Conservation (phyloP, 2,329 filamentous ascomycete species). For the Botrytis byssoidea region DNA sequence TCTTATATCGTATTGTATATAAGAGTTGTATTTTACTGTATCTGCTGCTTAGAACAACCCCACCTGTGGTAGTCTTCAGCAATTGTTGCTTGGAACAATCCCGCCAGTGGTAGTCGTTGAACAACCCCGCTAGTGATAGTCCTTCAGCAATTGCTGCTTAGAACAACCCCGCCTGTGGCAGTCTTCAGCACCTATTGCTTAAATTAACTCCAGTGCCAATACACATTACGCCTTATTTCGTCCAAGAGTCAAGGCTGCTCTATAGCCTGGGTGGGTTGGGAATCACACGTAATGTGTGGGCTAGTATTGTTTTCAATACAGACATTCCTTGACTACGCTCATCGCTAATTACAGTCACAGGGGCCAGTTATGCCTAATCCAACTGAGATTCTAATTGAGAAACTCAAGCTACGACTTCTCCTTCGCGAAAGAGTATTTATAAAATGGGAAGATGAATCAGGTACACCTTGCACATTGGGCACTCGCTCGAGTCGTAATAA, state of each 20-base stretch:
- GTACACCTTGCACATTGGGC: neutral
- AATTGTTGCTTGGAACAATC: neutral
- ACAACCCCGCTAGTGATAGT: neutral
- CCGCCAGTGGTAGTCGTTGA: neutral
- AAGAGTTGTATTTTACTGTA: neutral
- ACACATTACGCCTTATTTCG: neutral
- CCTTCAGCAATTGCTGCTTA: neutral
- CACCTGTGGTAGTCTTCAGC: neutral
- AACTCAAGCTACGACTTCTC: neutral
- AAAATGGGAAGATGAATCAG: slow-evolving; percentile 8
- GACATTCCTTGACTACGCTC: neutral
- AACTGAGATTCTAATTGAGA: neutral
- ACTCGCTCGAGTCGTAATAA: neutral
- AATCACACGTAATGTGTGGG: slow-evolving; percentile 15
- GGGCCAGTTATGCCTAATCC: neutral
- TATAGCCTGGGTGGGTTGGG: slow-evolving; percentile 14
- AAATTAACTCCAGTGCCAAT: neutral
- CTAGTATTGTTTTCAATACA: neutral
- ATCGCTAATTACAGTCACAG: neutral
- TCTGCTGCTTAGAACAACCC: neutral
- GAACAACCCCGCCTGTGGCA: neutral
- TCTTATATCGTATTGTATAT: neutral
- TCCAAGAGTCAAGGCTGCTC: slow-evolving; percentile 9
- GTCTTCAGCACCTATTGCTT: neutral
- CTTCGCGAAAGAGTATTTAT: slow-evolving; percentile 9